Evolutionary conservation across 208 protist species (phyloP).

Genomic region (Phytomonas sp.): DNA sequence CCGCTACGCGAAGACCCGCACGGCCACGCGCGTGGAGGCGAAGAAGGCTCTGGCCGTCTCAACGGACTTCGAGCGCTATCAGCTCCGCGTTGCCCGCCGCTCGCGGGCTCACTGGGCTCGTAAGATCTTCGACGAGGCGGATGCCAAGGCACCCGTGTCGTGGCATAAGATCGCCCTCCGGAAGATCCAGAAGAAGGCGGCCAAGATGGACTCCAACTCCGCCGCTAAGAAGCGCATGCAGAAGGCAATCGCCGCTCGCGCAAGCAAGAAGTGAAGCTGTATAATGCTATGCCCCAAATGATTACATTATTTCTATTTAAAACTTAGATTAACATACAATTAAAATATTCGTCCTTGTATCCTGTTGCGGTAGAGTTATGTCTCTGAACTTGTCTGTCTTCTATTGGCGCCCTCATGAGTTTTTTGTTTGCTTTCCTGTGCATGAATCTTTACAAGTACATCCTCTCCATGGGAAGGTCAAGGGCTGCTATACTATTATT

Average conservation of each 20-base stretch:
- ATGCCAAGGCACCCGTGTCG: constrained; percentile 82
- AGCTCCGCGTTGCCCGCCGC: constrained; percentile 85
- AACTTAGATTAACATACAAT: neutral
- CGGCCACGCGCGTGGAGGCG: constrained; percentile 59
- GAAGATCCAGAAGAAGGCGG: constrained; percentile 79
- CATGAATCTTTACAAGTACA: neutral
- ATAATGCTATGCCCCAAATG: neutral
- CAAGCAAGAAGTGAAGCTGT: constrained; percentile 30
- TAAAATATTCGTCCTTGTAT: constrained; percentile 6
- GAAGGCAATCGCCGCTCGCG: constrained; percentile 76
- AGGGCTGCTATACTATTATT: constrained; percentile 7
- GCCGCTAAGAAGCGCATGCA: constrained; percentile 82
- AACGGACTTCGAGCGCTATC: constrained; percentile 90
- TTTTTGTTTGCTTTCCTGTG: constrained; percentile 1
- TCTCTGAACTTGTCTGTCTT: constrained; percentile 6
- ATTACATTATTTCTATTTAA: neutral
- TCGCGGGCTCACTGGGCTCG: constrained; percentile 87
- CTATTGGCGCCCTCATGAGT: neutral
- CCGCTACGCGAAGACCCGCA: constrained; percentile 82
- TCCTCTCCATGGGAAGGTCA: neutral
- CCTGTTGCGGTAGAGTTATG: neutral
- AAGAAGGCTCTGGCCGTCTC: constrained; percentile 77
- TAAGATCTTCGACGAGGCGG: constrained; percentile 87
- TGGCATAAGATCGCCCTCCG: constrained; percentile 86
- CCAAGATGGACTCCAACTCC: constrained; percentile 67